Percentiles rank a stretch among this genome's conserved stretches.
Evolutionary conservation across 2,329 filamentous ascomycete genomes (phyloP).

Genomic region (Colletotrichum sublineola): DNA sequence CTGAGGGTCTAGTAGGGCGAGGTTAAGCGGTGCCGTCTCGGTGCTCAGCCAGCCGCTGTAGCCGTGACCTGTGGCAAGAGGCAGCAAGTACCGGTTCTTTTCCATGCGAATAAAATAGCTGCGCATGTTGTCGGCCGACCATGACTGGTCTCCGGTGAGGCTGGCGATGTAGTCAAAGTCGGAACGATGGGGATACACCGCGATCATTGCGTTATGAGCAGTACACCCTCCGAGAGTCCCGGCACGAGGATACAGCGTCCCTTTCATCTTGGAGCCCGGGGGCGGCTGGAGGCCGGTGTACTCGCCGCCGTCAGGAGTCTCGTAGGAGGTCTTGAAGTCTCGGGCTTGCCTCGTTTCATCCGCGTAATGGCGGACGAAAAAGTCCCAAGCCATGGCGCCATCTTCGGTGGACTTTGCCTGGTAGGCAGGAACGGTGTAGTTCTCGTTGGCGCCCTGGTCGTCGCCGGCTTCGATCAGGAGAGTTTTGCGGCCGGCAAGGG

Average conservation of each 20-base stretch:
- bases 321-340: conserved; percentile 72
- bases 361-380: conserved; percentile 73
- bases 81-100: conserved; percentile 63
- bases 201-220: conserved; percentile 67
- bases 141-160: conserved; percentile 68
- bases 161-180: conserved; percentile 67
- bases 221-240: conserved; percentile 70
- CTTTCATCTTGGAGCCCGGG: conserved; percentile 62
- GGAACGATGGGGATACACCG: conserved; percentile 64
- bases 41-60: conserved; percentile 69
- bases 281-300: conserved; percentile 69
- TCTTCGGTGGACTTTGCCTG: conserved; percentile 68
- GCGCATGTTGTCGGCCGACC: conserved; percentile 69
- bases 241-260: conserved; percentile 70
- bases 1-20: conserved; percentile 66
- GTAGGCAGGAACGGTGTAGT: conserved; percentile 68
- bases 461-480: conserved; percentile 73
- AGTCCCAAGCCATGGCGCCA: conserved; percentile 70
- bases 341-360: conserved; percentile 64
- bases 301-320: conserved; percentile 61
- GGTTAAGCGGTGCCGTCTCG: conserved; percentile 61
- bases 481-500: conserved; percentile 69
- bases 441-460: conserved; percentile 63
- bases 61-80: conserved; percentile 59
- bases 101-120: conserved; percentile 68